Conservation (phyloP, 805 yeast genomes). For the Brettanomyces nanus region DNA sequence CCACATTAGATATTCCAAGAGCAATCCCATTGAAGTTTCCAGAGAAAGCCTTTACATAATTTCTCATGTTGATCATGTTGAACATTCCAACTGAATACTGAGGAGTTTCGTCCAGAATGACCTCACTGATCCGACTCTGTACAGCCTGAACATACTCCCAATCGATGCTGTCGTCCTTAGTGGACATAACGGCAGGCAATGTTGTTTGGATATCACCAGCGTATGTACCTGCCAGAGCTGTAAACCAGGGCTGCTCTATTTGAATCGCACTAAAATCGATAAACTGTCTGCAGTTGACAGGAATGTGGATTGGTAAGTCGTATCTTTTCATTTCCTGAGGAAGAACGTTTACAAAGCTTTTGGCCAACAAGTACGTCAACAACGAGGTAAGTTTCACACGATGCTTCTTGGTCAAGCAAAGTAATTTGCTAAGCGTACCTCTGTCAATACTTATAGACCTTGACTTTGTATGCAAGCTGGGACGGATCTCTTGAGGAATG, state of each 20-base stretch:
- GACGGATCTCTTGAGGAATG: background rate
- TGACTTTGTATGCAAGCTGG: background rate
- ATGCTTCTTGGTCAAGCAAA: background rate
- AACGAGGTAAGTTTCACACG: conserved; percentile 1
- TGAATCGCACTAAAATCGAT: background rate
- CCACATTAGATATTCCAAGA: conserved; percentile 1
- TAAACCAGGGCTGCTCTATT: background rate
- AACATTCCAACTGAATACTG: background rate
- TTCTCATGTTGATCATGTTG: background rate
- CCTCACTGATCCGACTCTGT: background rate
- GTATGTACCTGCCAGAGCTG: background rate
- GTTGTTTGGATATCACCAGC: background rate
- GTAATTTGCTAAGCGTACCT: background rate
- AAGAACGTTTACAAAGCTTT: background rate
- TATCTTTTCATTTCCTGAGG: background rate
- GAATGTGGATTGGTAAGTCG: conserved; percentile 1
- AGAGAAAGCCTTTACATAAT: background rate
- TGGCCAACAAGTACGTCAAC: background rate
- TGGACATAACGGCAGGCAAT: background rate
- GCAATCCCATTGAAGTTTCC: background rate
- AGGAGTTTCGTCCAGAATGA: background rate
- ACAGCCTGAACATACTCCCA: conserved; percentile 1
- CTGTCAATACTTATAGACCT: background rate
- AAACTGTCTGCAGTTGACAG: background rate
- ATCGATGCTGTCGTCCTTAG: background rate